These are phyloP conservation scores for Paecilomyces sp. DNA, from an alignment of 2,329 filamentous ascomycete species.

Conservation along the genomic window DNA sequence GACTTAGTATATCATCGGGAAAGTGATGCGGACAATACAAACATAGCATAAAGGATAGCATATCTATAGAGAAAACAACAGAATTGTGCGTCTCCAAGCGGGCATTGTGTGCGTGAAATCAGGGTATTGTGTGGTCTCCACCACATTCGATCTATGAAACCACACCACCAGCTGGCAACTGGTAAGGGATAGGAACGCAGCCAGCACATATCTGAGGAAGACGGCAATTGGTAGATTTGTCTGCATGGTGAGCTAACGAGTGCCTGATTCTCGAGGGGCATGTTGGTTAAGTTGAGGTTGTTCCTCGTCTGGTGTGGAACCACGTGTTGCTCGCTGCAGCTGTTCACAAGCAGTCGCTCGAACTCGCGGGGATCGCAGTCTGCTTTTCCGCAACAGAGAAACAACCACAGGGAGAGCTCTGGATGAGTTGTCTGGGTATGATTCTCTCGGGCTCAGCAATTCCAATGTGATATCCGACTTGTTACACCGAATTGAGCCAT, in stretches of 20 bases:
- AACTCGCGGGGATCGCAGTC: slow-evolving; percentile 3
- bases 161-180: background rate
- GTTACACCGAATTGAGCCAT: background rate
- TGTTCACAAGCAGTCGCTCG: background rate
- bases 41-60: background rate
- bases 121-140: background rate
- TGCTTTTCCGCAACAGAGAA: slow-evolving; percentile 7
- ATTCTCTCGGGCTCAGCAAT: background rate
- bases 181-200: background rate
- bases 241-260: background rate
- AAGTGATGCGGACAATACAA: background rate
- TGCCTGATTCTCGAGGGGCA: background rate
- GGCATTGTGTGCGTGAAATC: background rate
- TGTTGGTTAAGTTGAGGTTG: slow-evolving; percentile 1
- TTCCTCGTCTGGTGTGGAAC: slow-evolving; percentile 5
- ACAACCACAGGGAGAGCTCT: background rate
- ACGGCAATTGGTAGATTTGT: background rate
- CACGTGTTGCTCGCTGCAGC: slow-evolving; percentile 3
- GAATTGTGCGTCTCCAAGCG: background rate
- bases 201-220: background rate
- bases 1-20: background rate
- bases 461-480: background rate
- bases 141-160: background rate
- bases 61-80: background rate
- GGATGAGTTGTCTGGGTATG: background rate